Percentiles rank a stretch among this genome's conserved stretches.
phyloP scores from a whole-genome alignment of 1,284 basidiomycete genomes.

The Leccinum pseudoinsigne region DNA sequence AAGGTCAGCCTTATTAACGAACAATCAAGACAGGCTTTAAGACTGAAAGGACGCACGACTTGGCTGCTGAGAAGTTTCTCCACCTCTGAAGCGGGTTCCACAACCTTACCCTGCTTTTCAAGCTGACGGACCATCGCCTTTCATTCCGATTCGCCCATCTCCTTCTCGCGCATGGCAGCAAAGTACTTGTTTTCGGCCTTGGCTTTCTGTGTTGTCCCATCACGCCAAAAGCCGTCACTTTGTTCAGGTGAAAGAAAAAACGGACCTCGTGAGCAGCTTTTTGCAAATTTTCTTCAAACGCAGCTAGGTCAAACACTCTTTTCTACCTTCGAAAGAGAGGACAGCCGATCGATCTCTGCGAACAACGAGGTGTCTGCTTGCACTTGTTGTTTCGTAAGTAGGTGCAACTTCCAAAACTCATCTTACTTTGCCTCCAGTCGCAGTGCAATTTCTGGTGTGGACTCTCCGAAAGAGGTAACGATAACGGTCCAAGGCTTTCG shows the following conservation, averaged over 20 bases:
- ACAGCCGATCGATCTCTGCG: constrained; percentile 85
- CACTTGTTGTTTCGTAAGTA: constrained; percentile 52
- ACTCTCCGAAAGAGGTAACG: constrained; percentile 60
- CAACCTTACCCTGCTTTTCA: constrained; percentile 78
- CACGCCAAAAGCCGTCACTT: not conserved
- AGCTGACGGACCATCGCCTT: constrained; percentile 64
- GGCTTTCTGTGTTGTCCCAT: constrained; percentile 58
- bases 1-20: constrained; percentile 42
- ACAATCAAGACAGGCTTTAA: not conserved
- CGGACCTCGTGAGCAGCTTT: constrained; percentile 67
- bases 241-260: not conserved
- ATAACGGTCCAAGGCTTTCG: constrained; percentile 56
- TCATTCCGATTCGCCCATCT: constrained; percentile 77
- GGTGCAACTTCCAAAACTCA: constrained; percentile 56
- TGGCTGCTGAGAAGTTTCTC: constrained; percentile 62
- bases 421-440: constrained; percentile 65
- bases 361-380: constrained; percentile 78
- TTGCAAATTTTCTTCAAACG: constrained; percentile 74
- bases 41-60: constrained; percentile 44
- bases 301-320: constrained; percentile 81
- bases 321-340: constrained; percentile 85
- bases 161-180: constrained; percentile 87
- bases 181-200: constrained; percentile 97
- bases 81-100: constrained; percentile 70
- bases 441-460: constrained; percentile 55